Evolutionary conservation across 805 yeast genomes (phyloP).

Genomic region (Brettanomyces nanus): DNA sequence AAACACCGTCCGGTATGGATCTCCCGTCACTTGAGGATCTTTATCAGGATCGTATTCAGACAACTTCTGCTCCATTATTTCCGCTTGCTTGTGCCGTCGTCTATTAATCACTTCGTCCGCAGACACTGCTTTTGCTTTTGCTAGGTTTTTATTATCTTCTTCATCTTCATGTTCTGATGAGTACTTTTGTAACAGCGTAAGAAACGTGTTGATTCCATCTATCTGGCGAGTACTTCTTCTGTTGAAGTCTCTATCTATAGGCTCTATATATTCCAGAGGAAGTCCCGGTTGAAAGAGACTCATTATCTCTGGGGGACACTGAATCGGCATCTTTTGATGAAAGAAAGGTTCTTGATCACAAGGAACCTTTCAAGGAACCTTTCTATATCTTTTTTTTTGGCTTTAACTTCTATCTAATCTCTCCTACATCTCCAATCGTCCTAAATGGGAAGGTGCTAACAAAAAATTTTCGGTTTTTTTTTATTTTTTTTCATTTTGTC

Average conservation of each 20-base stretch:
- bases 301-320: conserved; percentile 28
- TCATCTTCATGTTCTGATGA: conserved; percentile 18
- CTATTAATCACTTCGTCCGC: conserved; percentile 11
- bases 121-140: not conserved
- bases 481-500: no score
- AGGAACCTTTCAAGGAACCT: no score
- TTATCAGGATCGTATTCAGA: conserved; percentile 44
- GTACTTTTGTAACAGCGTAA: conserved; percentile 22
- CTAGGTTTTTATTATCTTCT: conserved; percentile 4
- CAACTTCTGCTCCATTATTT: conserved; percentile 28
- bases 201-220: conserved; percentile 35
- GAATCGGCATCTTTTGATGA: conserved; percentile 18
- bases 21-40: conserved; percentile 55
- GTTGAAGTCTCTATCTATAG: conserved; percentile 42
- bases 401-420: no score
- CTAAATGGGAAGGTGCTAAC: no score
- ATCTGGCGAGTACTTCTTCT: conserved; percentile 39
- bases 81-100: conserved; percentile 19
- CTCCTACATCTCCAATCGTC: no score
- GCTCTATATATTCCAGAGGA: conserved; percentile 42
- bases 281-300: conserved; percentile 50
- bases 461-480: no score
- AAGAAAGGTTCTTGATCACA: no score
- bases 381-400: no score
- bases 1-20: conserved; percentile 74